phyloP scores from a whole-genome alignment of 805 yeast species.

The Metschnikowia baotianmanensis region DNA sequence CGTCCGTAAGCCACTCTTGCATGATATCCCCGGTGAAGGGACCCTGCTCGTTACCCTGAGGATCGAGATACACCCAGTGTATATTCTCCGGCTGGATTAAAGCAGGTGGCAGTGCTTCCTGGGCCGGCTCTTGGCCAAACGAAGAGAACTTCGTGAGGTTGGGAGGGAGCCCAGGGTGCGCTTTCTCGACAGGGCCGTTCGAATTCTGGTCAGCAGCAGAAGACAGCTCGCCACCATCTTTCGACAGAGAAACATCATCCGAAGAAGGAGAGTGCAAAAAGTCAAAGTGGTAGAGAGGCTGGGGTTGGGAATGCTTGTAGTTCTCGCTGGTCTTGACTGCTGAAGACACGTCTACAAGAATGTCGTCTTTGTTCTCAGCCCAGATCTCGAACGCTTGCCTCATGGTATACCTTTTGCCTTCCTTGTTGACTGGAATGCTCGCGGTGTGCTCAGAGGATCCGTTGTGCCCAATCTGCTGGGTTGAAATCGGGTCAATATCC shows the following conservation, averaged over 20 bases:
- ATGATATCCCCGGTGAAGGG: conserved; percentile 72
- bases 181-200: background rate
- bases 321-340: conserved; percentile 23
- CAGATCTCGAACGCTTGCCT: conserved; percentile 55
- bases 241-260: conserved; percentile 1
- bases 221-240: conserved; percentile 3
- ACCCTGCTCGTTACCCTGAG: conserved; percentile 70
- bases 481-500: conserved; percentile 1
- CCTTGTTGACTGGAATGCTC: conserved; percentile 37
- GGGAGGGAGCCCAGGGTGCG: conserved; percentile 1
- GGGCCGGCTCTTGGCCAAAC: background rate
- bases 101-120: background rate
- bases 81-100: conserved; percentile 30
- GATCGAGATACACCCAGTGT: conserved; percentile 74
- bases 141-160: conserved; percentile 1
- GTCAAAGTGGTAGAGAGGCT: conserved; percentile 37
- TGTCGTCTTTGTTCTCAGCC: conserved; percentile 32
- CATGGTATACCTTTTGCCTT: conserved; percentile 46
- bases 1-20: conserved; percentile 73
- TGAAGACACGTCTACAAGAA: conserved; percentile 16
- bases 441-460: conserved; percentile 5
- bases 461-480: conserved; percentile 1
- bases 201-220: conserved; percentile 2
- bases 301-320: conserved; percentile 31
- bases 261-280: conserved; percentile 19